Evolutionary conservation across 371 early-diverging fungal genomes (phyloP).

Genomic region (Rhizopus delemar): DNA sequence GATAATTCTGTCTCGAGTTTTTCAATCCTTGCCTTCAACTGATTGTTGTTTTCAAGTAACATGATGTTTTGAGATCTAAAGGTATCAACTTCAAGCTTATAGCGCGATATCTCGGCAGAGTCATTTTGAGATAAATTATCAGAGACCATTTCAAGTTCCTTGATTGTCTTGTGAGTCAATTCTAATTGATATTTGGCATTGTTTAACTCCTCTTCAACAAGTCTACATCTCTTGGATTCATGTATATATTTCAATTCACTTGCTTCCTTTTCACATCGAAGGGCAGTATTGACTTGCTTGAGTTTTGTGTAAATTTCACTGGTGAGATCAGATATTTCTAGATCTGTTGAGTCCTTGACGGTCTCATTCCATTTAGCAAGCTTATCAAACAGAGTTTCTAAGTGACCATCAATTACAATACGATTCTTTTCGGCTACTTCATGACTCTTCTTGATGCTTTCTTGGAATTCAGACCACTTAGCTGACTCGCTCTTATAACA

Average conservation of each 20-base stretch:
- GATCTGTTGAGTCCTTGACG: not conserved
- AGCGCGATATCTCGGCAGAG: not conserved
- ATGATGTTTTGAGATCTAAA: constrained; percentile 7
- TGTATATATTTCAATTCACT: constrained; percentile 8
- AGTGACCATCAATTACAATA: not conserved
- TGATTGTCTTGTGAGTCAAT: not conserved
- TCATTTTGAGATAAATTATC: not conserved
- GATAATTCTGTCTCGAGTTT: not conserved
- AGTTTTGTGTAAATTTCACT: constrained; percentile 5
- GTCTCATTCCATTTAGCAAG: not conserved
- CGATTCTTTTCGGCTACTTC: not conserved
- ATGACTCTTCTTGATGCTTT: constrained; percentile 8
- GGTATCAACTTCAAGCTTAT: constrained; percentile 8
- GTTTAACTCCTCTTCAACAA: constrained; percentile 1
- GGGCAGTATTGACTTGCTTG: constrained; percentile 1
- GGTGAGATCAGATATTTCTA: not conserved
- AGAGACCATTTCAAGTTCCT: constrained; percentile 3
- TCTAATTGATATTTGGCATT: not conserved
- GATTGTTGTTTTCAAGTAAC: not conserved
- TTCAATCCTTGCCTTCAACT: constrained; percentile 2
- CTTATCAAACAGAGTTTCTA: not conserved
- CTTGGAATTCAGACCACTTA: constrained; percentile 5
- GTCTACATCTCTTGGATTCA: constrained; percentile 1
- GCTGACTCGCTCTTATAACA: not conserved
- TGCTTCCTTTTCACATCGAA: constrained; percentile 16